Evolutionary conservation across 129 eudicot species (phyloP).

Genomic region (Chrysanthemum seticuspe): DNA sequence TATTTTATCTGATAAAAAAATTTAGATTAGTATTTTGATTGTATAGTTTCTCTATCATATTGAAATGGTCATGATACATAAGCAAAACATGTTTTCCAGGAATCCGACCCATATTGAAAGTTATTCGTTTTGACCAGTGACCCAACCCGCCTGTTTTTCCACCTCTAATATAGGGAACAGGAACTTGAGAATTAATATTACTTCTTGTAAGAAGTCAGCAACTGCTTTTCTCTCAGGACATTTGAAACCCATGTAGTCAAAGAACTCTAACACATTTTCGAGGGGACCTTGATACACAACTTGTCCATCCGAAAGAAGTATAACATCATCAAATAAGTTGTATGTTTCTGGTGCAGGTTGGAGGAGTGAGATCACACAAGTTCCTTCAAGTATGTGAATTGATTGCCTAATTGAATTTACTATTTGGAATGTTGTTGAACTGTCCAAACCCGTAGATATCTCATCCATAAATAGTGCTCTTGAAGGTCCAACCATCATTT

Average conservation of each 20-base stretch:
- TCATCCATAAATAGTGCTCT: conserved; percentile 69
- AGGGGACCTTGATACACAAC: conserved; percentile 67
- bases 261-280: conserved; percentile 50
- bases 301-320: conserved; percentile 60
- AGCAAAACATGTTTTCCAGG: too few relatives aligned
- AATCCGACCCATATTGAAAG: background rate
- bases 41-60: too few relatives aligned
- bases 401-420: conserved; percentile 55
- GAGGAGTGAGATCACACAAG: conserved; percentile 62
- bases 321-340: conserved; percentile 60
- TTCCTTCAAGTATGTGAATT: conserved; percentile 60
- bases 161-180: background rate
- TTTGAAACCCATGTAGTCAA: conserved; percentile 56
- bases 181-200: conserved; percentile 23
- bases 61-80: too few relatives aligned
- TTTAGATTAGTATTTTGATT: too few relatives aligned
- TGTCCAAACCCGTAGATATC: conserved; percentile 76
- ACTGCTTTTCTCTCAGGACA: conserved; percentile 67
- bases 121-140: background rate
- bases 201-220: conserved; percentile 78
- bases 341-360: conserved; percentile 80
- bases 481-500: conserved; percentile 75
- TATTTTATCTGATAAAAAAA: too few relatives aligned
- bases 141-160: background rate
- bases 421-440: conserved; percentile 72